A percentile compares a stretch with the other conserved stretches of the same genome.
Conservation (phyloP, 2,329 filamentous ascomycete species). For the Cladosporium cucumerinum region DNA sequence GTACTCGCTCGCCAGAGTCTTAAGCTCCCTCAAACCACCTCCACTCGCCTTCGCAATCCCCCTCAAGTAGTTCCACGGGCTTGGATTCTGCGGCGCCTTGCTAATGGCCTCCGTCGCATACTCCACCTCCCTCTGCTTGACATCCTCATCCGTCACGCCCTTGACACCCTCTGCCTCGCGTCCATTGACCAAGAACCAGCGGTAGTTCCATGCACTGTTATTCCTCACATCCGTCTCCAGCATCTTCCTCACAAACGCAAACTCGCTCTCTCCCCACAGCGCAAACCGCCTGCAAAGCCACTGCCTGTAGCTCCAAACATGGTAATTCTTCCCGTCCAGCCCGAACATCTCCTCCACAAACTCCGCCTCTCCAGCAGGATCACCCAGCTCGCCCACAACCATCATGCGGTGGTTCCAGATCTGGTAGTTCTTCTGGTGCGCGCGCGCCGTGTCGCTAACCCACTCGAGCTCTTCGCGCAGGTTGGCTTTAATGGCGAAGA, state of each 20-base stretch:
- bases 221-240: slow-evolving; percentile 82
- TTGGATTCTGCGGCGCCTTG: slow-evolving; percentile 87
- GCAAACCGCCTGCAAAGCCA: slow-evolving; percentile 65
- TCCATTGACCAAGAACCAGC: slow-evolving; percentile 87
- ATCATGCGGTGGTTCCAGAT: slow-evolving; percentile 74
- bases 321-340: slow-evolving; percentile 93
- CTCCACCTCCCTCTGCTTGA: slow-evolving; percentile 70
- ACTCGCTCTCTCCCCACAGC: slow-evolving; percentile 56
- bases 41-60: slow-evolving; percentile 69
- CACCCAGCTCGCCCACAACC: slow-evolving; percentile 52
- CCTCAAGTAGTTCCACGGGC: slow-evolving; percentile 86
- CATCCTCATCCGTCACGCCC: slow-evolving; percentile 44
- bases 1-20: slow-evolving; percentile 54
- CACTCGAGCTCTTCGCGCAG: slow-evolving; percentile 73
- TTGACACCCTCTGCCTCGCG: slow-evolving; percentile 40
- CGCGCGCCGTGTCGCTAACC: slow-evolving; percentile 78
- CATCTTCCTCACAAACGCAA: slow-evolving; percentile 67
- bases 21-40: slow-evolving; percentile 47
- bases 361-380: slow-evolving; percentile 53
- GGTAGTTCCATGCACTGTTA: slow-evolving; percentile 96
- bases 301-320: slow-evolving; percentile 95
- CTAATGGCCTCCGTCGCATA: slow-evolving; percentile 67
- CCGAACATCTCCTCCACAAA: slow-evolving; percentile 80
- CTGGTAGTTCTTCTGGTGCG: slow-evolving; percentile 96
- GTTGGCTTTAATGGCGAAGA: slow-evolving; percentile 64